A percentile compares a stretch with the other conserved stretches of the same genome.
These are phyloP conservation scores for Zygosaccharomyces pseudobailii DNA, from an alignment of 1,139 yeast species.

Conservation along the genomic window DNA sequence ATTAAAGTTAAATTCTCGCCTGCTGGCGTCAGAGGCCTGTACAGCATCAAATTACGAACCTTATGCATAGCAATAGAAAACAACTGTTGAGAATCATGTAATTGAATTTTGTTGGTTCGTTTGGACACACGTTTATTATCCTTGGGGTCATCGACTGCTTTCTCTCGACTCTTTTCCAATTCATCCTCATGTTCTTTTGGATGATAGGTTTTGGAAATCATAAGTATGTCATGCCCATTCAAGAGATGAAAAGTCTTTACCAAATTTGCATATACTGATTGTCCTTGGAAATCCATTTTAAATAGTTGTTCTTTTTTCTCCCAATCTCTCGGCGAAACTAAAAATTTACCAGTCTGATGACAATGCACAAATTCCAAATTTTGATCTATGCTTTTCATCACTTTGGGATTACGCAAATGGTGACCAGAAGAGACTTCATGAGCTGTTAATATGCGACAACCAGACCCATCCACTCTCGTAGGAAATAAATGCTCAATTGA, in stretches of 20 bases:
- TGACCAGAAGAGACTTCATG: constrained; percentile 32
- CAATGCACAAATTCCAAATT: constrained; percentile 32
- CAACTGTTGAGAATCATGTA: constrained; percentile 30
- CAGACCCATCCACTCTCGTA: constrained; percentile 44
- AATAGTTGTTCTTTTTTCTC: constrained; percentile 7
- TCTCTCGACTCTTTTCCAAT: background rate
- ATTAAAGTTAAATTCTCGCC: constrained; percentile 28
- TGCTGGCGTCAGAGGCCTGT: constrained; percentile 37
- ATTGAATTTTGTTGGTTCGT: background rate
- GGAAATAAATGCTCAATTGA: constrained; percentile 43
- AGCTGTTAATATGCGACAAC: constrained; percentile 38
- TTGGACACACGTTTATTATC: background rate
- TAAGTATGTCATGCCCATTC: constrained; percentile 13
- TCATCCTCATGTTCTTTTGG: constrained; percentile 1
- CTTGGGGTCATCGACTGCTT: background rate
- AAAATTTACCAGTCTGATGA: constrained; percentile 23
- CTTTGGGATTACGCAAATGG: constrained; percentile 31
- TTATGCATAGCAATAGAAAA: constrained; percentile 39
- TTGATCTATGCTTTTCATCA: constrained; percentile 34
- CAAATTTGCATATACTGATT: constrained; percentile 11
- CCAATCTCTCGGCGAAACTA: constrained; percentile 10
- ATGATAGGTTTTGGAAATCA: constrained; percentile 5
- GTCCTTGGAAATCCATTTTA: constrained; percentile 13
- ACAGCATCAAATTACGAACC: constrained; percentile 41
- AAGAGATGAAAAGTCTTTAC: constrained; percentile 11